Evolutionary conservation across 2,329 filamentous ascomycete genomes (phyloP), one percentile per base, ranked within the genome.

Genomic region (Cladorrhinum sp.): DNA sequence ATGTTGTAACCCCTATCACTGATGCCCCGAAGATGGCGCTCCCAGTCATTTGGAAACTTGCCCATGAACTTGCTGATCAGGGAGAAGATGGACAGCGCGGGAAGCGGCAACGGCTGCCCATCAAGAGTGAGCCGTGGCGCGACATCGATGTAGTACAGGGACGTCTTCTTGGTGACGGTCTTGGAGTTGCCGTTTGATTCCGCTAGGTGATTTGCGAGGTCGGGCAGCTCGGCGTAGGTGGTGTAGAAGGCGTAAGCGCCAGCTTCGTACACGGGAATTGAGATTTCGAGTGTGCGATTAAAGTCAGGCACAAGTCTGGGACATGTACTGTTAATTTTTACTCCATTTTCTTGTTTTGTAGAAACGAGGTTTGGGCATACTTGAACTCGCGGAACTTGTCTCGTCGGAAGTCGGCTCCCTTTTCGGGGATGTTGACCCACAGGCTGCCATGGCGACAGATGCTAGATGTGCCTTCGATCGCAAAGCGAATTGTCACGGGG

Each of bases 31-130:
- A 99, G 78, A 73, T 98, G 93, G 55, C 86, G 89, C 72, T 97
- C 86, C 93, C 93, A 99, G 70, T 96, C 91, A 16, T 81, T 81
- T 0, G 93, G 92, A 71, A 95, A 96, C 71, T 88, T 87, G 64
- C 95, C 95, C 91, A 99, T 96, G 77, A 97, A 97, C 77, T 99
- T 99, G 72, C 93, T 97, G 64, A 99, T 91, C 59, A 93, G 83
- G 10, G 95, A 98, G 77, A 97, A 96, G 66, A 97, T 84, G 13
- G 92, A 96, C 54, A 99, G 80, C 1, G 93, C 91, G 67, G 95
- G 87, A 68, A 98, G 81, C 1, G 95, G 93, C 68, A 99, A 77
- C 9, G 86, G 84, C 51, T 85, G 80, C 58, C 88, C 87, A 58
- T 91, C 88, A 60, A 98, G 83, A 10, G 82, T 85, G 66, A 99